Evolutionary conservation across 257 asterid species (phyloP), one percentile per base, ranked within the genome.

Genomic region (Scutellaria minor): DNA sequence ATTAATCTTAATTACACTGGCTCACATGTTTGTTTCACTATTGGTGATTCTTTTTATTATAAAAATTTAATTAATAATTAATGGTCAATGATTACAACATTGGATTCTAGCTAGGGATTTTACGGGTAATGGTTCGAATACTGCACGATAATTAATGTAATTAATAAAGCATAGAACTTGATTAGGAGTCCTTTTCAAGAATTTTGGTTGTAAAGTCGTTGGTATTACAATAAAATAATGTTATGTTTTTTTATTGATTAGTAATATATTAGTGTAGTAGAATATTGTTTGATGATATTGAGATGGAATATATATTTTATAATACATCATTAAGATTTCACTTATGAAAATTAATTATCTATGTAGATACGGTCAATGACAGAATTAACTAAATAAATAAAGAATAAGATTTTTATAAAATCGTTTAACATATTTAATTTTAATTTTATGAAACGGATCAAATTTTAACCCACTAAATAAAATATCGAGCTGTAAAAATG

Each of bases 41-140:
- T 10, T n/a, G 27, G 4, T 41, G 13, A 22, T 31, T 54, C 27
- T n/a, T 45, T 35, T 6, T 9, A 27, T 44, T 22, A 0, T 12
- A n/a, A 12, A 58, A n/a, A 53, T 14, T 18, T 12, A 56, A 59
- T 59, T 12, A 37, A 51, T 2, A 3, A 22, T 51, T 40, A 74
- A 14, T 53, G 45, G 46, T 69, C 67, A 76, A 69, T 76, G 71
- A 62, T 76, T 68, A 61, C 31, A 61, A 53, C 64, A 70, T 63
- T 70, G 77, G 77, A 76, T 70, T 31, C 37, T 31, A 31, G 76
- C 80, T 58, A 46, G 64, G 45, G 20, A 13, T 57, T 58, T 67
- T 47, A 20, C 27, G 12, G 58, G 71, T 52, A 68, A 60, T 59
- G 66, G 24, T 42, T 51, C 58, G 59, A 41, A 50, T 67, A 10